Evolutionary conservation across 257 asterid genomes (phyloP), one percentile per base, ranked within the genome.

Genomic region (Eucommia ulmoides): DNA sequence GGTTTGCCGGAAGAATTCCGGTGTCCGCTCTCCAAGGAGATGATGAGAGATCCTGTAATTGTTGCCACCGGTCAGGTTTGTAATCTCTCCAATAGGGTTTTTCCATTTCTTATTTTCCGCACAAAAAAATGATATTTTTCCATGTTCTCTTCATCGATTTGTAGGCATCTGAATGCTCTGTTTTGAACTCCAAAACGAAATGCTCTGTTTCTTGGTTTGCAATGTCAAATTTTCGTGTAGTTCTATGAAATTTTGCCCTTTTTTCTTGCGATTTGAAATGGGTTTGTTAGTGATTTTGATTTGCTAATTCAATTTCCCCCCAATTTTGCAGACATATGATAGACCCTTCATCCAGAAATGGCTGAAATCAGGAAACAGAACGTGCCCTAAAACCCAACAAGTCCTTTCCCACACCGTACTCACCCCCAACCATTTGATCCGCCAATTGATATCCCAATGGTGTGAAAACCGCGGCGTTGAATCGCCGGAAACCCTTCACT

Each of bases 31-130:
- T 91, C 97, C 0, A 81, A 73, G 60, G 74, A 81, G 42, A 76
- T 86, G 49, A 81, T 91, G 93, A 75, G 80, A 44, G 99, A 91
- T 75, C 99, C 97, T 50, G 97, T 91, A 51, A 63, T 91, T 64
- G 41, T 86, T 49, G 38, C 89, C 67, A 69, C 83, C 49, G 99
- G 96, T 57, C 87, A 77, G 99, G 99, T 91, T 53, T 45, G 61
- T 51, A 1, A 25, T 15, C 24, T 20, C 9, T 6, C 48, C 11
- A 35, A 1, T 1, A 23, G 49, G 29, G 22, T n/a, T 14, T 29
- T 33, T 20, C 10, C 0, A 2, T 19, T 22, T 17, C 18, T 2
- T 20, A 2, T 23, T 11, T 21, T 16, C 23, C 33, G 14, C 2
- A 21, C 21, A 23, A n/a, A n/a, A n/a, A n/a, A n/a, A n/a, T n/a